phyloP scores from a whole-genome alignment of 1,139 yeast species.

The Tardiomyces blankii region DNA sequence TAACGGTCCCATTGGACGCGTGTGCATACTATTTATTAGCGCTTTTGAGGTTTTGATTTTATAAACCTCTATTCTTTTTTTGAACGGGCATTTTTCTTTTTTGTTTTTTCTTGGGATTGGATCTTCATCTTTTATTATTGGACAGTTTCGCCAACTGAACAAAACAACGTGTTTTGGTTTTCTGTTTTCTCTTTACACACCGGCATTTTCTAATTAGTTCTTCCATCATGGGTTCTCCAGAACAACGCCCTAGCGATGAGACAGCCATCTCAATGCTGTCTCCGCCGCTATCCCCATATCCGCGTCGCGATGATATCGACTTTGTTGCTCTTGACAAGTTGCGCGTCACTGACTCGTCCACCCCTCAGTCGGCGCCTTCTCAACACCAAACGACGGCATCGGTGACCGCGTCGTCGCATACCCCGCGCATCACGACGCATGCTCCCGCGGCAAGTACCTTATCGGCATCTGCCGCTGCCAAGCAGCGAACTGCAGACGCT shows the following conservation, averaged over 20 bases:
- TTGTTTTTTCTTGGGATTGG: too few relatives aligned
- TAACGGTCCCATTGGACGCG: neutral
- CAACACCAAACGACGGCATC: too few relatives aligned
- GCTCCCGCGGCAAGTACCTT: too few relatives aligned
- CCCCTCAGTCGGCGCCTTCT: neutral
- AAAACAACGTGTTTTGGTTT: too few relatives aligned
- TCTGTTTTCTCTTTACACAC: too few relatives aligned
- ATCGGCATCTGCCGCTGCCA: too few relatives aligned
- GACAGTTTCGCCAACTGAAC: too few relatives aligned
- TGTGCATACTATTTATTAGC: neutral
- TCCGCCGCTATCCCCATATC: slow-evolving; percentile 21
- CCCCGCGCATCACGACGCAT: neutral
- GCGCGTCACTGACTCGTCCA: neutral
- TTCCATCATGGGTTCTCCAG: neutral
- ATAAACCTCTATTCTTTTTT: too few relatives aligned
- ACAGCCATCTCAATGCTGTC: slow-evolving; percentile 11
- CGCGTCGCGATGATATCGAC: slow-evolving; percentile 8
- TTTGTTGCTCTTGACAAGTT: neutral
- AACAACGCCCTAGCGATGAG: neutral
- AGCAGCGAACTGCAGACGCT: neutral
- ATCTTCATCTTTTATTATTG: too few relatives aligned
- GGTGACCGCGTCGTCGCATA: neutral
- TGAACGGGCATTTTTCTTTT: too few relatives aligned
- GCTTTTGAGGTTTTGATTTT: too few relatives aligned
- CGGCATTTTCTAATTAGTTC: neutral